These are phyloP conservation scores for Penicillium pancosmium DNA, from an alignment of 495 filamentous ascomycete species.

Conservation along the genomic window DNA sequence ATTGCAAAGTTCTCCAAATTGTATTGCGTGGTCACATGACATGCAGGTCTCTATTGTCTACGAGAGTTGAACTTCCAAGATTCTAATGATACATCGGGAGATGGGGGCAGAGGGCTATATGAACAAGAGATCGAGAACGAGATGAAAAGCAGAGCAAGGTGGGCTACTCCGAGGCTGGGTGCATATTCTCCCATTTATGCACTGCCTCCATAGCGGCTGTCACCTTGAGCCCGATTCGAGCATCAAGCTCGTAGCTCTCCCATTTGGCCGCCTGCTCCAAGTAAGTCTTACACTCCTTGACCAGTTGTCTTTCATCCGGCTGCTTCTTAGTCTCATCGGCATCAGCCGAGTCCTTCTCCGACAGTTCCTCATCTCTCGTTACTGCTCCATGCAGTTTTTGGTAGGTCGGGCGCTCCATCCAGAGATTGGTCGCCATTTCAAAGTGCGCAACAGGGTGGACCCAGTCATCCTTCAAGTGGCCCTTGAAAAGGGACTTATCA, in stretches of 20 bases:
- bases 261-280: conserved; percentile 79
- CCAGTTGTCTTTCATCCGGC: conserved; percentile 51
- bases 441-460: conserved; percentile 79
- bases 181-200: conserved; percentile 59
- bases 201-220: conserved; percentile 79
- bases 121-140: not conserved
- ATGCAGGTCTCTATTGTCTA: conserved; percentile 3
- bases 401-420: conserved; percentile 62
- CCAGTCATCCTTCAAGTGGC: conserved; percentile 78
- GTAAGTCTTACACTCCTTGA: conserved; percentile 69
- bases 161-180: conserved; percentile 20
- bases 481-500: conserved; percentile 71
- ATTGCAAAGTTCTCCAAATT: not conserved
- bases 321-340: conserved; percentile 15
- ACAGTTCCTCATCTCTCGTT: conserved; percentile 15
- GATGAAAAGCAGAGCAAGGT: not conserved
- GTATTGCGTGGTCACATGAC: not conserved
- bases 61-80: conserved; percentile 1
- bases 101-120: not conserved
- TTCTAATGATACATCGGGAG: not conserved
- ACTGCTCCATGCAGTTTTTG: conserved; percentile 31
- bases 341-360: conserved; percentile 1
- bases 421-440: conserved; percentile 82
- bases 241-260: conserved; percentile 87
- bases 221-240: conserved; percentile 81